A percentile compares a stretch with the other conserved stretches of the same genome.
These are phyloP conservation scores for Lipomyces japonicus DNA, from an alignment of 805 yeast species.

Conservation along the genomic window DNA sequence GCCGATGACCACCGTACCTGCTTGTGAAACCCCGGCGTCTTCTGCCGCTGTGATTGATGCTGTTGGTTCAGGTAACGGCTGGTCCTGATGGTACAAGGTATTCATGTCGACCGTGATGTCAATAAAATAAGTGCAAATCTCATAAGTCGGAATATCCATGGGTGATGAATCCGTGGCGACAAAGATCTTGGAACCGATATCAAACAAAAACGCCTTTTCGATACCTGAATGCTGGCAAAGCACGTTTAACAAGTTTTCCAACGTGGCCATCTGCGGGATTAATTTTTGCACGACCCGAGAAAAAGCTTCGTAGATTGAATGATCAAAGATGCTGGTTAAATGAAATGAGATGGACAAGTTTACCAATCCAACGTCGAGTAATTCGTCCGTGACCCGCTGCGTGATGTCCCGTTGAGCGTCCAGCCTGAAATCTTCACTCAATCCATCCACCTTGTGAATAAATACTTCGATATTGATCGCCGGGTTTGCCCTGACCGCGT, in stretches of 20 bases:
- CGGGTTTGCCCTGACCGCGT: constrained; percentile 81
- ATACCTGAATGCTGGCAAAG: constrained; percentile 83
- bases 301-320: constrained; percentile 92
- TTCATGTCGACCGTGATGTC: constrained; percentile 90
- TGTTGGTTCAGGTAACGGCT: constrained; percentile 13
- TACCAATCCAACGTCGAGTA: constrained; percentile 82
- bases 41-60: neutral
- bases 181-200: constrained; percentile 85
- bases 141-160: constrained; percentile 91
- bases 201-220: constrained; percentile 90
- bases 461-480: constrained; percentile 83
- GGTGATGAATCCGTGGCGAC: constrained; percentile 96
- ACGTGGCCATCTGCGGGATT: constrained; percentile 79
- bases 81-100: constrained; percentile 33
- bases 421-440: constrained; percentile 85
- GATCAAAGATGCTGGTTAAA: constrained; percentile 90
- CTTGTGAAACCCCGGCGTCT: constrained; percentile 3
- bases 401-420: constrained; percentile 96
- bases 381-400: constrained; percentile 92
- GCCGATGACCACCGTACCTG: no score
- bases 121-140: constrained; percentile 94
- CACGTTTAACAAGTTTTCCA: constrained; percentile 85
- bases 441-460: constrained; percentile 93
- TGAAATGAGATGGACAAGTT: constrained; percentile 90
- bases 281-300: constrained; percentile 88